A percentile compares a stretch with the other conserved stretches of the same genome.
These are phyloP conservation scores for Imleria badia DNA, from an alignment of 768 basidiomycete species.

Conservation along the genomic window DNA sequence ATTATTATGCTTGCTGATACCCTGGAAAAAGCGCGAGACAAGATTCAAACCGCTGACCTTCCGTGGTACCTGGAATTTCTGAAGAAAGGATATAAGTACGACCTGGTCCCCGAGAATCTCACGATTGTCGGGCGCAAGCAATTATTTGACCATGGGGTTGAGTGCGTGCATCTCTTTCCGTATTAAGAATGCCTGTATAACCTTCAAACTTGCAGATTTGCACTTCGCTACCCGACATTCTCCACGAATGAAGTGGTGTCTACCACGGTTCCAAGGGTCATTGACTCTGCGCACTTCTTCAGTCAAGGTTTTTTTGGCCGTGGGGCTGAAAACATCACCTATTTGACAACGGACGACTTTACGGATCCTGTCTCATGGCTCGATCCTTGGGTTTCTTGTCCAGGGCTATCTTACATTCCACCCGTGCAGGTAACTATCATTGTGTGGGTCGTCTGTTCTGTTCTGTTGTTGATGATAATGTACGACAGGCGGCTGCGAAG, in stretches of 20 bases:
- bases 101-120: slow-evolving; percentile 36
- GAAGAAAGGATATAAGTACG: slow-evolving; percentile 34
- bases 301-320: slow-evolving; percentile 39
- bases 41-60: slow-evolving; percentile 30
- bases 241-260: slow-evolving; percentile 14
- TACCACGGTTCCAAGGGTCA: slow-evolving; percentile 23
- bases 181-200: background rate
- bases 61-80: slow-evolving; percentile 37
- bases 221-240: slow-evolving; percentile 20
- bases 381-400: slow-evolving; percentile 38
- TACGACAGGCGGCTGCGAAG: slow-evolving; percentile 8
- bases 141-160: slow-evolving; percentile 42
- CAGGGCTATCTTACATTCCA: background rate
- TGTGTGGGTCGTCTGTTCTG: background rate
- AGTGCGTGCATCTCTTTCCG: slow-evolving; percentile 22
- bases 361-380: slow-evolving; percentile 39
- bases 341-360: slow-evolving; percentile 34
- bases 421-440: background rate
- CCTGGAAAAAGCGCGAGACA: slow-evolving; percentile 23
- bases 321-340: slow-evolving; percentile 20
- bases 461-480: background rate
- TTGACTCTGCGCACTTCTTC: slow-evolving; percentile 44
- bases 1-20: slow-evolving; percentile 34
- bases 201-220: slow-evolving; percentile 11
- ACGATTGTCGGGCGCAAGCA: slow-evolving; percentile 37